A percentile compares a stretch with the other conserved stretches of the same genome.
Conservation (phyloP, 495 filamentous ascomycete species). For the Aspergillus carlsbadensis region DNA sequence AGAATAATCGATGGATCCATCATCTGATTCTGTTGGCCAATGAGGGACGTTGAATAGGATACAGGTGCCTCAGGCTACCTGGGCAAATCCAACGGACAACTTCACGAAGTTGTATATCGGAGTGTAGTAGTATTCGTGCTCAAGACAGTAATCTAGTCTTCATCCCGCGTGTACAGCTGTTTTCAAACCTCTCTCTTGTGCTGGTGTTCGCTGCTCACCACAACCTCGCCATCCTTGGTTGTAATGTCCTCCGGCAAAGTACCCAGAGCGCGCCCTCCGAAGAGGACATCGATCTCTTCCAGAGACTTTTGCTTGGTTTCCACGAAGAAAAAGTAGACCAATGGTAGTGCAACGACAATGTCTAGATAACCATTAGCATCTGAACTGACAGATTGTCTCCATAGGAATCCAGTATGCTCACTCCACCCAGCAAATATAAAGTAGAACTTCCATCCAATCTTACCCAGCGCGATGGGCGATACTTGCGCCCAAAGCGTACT, state of each 20-base stretch:
- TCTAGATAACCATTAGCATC: constrained; percentile 19
- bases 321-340: constrained; percentile 53
- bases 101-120: too few relatives aligned
- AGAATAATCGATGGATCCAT: neutral
- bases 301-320: constrained; percentile 56
- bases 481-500: constrained; percentile 51
- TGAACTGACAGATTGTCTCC: neutral
- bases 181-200: constrained; percentile 1
- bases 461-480: constrained; percentile 45
- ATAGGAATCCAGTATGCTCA: constrained; percentile 14
- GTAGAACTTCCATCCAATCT: constrained; percentile 47
- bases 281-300: constrained; percentile 57
- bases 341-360: constrained; percentile 31
- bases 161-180: neutral
- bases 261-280: constrained; percentile 49
- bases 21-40: neutral
- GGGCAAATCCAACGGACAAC: too few relatives aligned
- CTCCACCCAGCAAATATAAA: constrained; percentile 45
- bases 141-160: too few relatives aligned
- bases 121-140: too few relatives aligned
- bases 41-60: neutral
- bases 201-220: constrained; percentile 17
- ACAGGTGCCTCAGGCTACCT: neutral
- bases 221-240: constrained; percentile 17
- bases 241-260: constrained; percentile 38